Evolutionary conservation across 2,329 filamentous ascomycete species (phyloP).

Genomic region (Epichloe baconii): DNA sequence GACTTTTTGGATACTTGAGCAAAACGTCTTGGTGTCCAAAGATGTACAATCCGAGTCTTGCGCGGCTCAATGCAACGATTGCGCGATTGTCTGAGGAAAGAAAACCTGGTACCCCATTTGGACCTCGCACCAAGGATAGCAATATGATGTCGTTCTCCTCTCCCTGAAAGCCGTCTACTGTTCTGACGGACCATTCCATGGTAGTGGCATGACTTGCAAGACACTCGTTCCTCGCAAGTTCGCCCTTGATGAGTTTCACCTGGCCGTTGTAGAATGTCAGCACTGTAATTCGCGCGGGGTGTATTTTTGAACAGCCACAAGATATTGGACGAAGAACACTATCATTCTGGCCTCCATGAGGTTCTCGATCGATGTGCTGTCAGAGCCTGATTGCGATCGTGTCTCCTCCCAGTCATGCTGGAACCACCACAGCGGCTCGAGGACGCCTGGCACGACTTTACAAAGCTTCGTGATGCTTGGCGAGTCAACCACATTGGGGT

Average conservation of each 20-base stretch:
- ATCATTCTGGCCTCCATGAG: constrained; percentile 63
- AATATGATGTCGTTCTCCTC: constrained; percentile 80
- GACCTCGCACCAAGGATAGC: constrained; percentile 68
- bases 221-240: constrained; percentile 23
- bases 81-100: constrained; percentile 47
- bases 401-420: constrained; percentile 32
- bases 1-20: constrained; percentile 28
- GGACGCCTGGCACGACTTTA: constrained; percentile 32
- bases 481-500: constrained; percentile 30
- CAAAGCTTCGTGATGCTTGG: constrained; percentile 19
- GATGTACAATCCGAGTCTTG: constrained; percentile 67
- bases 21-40: constrained; percentile 60
- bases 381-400: constrained; percentile 43
- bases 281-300: constrained; percentile 53
- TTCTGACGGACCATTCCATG: constrained; percentile 48
- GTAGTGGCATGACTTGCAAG: constrained; percentile 9
- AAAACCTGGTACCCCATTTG: constrained; percentile 52
- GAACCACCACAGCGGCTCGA: constrained; percentile 28
- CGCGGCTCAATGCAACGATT: constrained; percentile 52
- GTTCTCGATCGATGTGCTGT: constrained; percentile 52
- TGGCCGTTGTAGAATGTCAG: constrained; percentile 86
- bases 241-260: constrained; percentile 46
- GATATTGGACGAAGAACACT: constrained; percentile 55
- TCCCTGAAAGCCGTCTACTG: constrained; percentile 82
- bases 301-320: constrained; percentile 42